phyloP scores from a whole-genome alignment of 1,284 basidiomycete species.

The Melanopsichium pennsylvanicum region DNA sequence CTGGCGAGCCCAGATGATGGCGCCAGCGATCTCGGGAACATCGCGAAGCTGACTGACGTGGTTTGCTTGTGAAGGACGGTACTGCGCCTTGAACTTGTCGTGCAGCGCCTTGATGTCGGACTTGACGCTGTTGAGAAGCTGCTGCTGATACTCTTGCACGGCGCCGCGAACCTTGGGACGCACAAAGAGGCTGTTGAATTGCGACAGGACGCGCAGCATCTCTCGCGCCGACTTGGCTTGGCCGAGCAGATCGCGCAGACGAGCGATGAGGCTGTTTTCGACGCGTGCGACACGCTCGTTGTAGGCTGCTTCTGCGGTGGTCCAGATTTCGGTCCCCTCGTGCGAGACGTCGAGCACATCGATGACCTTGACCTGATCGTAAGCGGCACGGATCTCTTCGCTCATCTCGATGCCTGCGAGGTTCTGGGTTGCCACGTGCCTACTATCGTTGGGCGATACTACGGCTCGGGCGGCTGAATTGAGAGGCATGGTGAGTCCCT shows the following conservation, averaged over 20 bases:
- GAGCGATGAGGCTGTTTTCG: conserved; percentile 97
- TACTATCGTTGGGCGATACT: conserved; percentile 26
- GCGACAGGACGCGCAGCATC: conserved; percentile 98
- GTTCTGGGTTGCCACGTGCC: conserved; percentile 54
- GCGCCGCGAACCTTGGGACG: conserved; percentile 86
- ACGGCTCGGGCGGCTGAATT: conserved; percentile 4
- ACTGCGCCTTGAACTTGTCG: conserved; percentile 83
- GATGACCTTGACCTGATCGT: conserved; percentile 93
- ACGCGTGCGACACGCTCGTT: conserved; percentile 96
- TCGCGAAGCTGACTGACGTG: conserved; percentile 99
- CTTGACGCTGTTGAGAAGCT: conserved; percentile 74
- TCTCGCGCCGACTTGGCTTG: conserved; percentile 96
- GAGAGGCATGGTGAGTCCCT: conserved; percentile 69
- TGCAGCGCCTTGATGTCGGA: conserved; percentile 95
- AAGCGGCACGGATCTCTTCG: conserved; percentile 88
- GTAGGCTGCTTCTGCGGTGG: conserved; percentile 93
- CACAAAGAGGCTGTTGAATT: conserved; percentile 97
- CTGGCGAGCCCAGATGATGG: conserved; percentile 97
- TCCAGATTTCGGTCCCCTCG: conserved; percentile 99
- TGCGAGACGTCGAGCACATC: conserved; percentile 83
- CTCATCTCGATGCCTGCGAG: conserved; percentile 86
- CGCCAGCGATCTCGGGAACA: conserved; percentile 92
- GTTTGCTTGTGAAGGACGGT: conserved; percentile 91
- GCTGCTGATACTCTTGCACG: conserved; percentile 98
- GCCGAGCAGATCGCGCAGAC: conserved; percentile 88